phyloP scores from a whole-genome alignment of 2,329 filamentous ascomycete genomes.

The Cytospora leucostoma region DNA sequence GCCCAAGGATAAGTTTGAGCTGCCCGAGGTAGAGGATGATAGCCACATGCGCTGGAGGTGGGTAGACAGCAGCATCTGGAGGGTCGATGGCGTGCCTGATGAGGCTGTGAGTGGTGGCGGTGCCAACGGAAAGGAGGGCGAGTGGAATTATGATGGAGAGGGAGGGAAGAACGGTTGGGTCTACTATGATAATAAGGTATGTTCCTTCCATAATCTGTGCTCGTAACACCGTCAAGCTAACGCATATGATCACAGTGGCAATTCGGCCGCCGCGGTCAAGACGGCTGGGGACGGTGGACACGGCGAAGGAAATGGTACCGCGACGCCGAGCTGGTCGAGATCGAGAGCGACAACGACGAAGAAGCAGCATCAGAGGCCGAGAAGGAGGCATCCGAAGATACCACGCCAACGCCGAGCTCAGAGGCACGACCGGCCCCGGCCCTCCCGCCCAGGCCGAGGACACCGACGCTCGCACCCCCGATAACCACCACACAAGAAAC shows the following conservation, averaged over 20 bases:
- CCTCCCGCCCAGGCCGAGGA: slow-evolving; percentile 33
- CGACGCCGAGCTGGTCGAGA: slow-evolving; percentile 90
- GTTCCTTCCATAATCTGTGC: slow-evolving; percentile 27
- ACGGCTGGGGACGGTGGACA: slow-evolving; percentile 95
- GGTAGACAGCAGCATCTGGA: slow-evolving; percentile 85
- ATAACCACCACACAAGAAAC: slow-evolving; percentile 20
- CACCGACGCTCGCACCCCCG: slow-evolving; percentile 23
- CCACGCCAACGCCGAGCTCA: slow-evolving; percentile 43
- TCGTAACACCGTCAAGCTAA: background rate
- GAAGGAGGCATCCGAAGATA: slow-evolving; percentile 31
- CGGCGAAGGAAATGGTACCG: slow-evolving; percentile 93
- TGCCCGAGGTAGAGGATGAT: slow-evolving; percentile 63
- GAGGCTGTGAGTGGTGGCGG: slow-evolving; percentile 41
- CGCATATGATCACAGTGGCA: slow-evolving; percentile 66
- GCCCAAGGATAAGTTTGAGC: slow-evolving; percentile 67
- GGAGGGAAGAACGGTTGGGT: slow-evolving; percentile 82
- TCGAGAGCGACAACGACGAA: slow-evolving; percentile 41
- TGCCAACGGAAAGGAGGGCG: slow-evolving; percentile 38
- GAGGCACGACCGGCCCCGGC: slow-evolving; percentile 31
- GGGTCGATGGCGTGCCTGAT: slow-evolving; percentile 73
- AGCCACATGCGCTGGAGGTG: slow-evolving; percentile 67
- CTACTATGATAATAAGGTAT: slow-evolving; percentile 95
- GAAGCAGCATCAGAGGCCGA: slow-evolving; percentile 31
- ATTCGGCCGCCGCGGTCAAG: slow-evolving; percentile 77
- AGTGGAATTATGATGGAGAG: slow-evolving; percentile 56